A percentile compares a stretch with the other conserved stretches of the same genome.
phyloP scores from a whole-genome alignment of 768 basidiomycete species.

The Mycena vulgaris region DNA sequence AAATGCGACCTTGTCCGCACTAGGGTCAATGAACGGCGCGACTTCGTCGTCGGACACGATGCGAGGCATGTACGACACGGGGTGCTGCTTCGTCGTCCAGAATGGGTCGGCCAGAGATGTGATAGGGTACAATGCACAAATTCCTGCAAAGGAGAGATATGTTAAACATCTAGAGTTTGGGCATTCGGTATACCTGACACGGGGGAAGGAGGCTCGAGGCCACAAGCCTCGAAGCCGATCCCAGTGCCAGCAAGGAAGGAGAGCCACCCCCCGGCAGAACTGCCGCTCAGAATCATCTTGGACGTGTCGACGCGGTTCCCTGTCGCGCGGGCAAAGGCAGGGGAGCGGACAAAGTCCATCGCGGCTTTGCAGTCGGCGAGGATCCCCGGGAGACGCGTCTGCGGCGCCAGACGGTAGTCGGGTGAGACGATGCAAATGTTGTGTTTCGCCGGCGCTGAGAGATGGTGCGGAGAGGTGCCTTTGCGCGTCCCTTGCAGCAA shows the following conservation, averaged over 20 bases:
- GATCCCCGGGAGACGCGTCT: constrained; percentile 53
- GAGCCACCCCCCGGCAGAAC: constrained; percentile 59
- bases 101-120: constrained; percentile 55
- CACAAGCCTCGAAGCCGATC: constrained; percentile 53
- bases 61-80: constrained; percentile 52
- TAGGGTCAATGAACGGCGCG: constrained; percentile 49
- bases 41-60: constrained; percentile 49
- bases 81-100: constrained; percentile 53
- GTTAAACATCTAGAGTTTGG: no score
- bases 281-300: constrained; percentile 53
- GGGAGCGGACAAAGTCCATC: constrained; percentile 50
- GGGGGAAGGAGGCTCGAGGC: constrained; percentile 46
- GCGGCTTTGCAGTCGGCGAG: constrained; percentile 53
- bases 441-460: constrained; percentile 49
- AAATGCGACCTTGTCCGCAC: constrained; percentile 42
- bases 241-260: constrained; percentile 53
- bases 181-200: no score
- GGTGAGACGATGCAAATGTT: constrained; percentile 51
- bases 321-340: constrained; percentile 47
- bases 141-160: no score
- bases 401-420: constrained; percentile 57
- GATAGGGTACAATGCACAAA: constrained; percentile 56
- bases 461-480: constrained; percentile 54
- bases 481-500: constrained; percentile 50
- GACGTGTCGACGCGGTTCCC: constrained; percentile 46